Evolutionary conservation across 2,329 filamentous ascomycete genomes (phyloP).

Genomic region (Daldinia eschscholtzii): DNA sequence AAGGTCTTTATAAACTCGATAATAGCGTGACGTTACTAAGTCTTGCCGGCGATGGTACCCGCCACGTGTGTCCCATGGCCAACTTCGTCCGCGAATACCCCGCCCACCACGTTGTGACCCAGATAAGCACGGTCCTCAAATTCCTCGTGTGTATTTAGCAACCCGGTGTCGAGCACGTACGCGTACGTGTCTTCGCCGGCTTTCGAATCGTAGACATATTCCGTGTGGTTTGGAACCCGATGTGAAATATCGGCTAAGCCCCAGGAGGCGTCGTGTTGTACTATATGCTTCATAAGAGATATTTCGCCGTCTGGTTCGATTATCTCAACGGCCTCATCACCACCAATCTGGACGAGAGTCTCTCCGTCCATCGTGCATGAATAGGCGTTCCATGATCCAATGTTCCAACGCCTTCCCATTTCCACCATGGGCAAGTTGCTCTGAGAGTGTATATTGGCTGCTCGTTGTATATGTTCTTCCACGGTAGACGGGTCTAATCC

Average conservation of each 20-base stretch:
- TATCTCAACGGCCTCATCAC: constrained; percentile 27
- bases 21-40: constrained; percentile 31
- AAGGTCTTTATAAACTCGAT: not conserved
- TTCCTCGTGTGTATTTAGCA: constrained; percentile 53
- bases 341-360: constrained; percentile 22
- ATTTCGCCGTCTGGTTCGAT: constrained; percentile 35
- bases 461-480: constrained; percentile 30
- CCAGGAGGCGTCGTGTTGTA: constrained; percentile 41
- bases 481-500: constrained; percentile 24
- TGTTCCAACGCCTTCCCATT: constrained; percentile 36
- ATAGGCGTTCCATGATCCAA: constrained; percentile 42
- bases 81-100: constrained; percentile 39
- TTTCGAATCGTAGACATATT: constrained; percentile 46
- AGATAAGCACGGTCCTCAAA: constrained; percentile 36
- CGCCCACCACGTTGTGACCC: constrained; percentile 37
- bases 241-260: constrained; percentile 48
- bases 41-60: constrained; percentile 38
- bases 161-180: constrained; percentile 61
- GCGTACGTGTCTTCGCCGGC: constrained; percentile 51
- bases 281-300: constrained; percentile 20
- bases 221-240: constrained; percentile 23
- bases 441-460: constrained; percentile 14
- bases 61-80: constrained; percentile 57
- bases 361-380: constrained; percentile 31
- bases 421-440: constrained; percentile 14